phyloP scores from a whole-genome alignment of 306 rosid genomes.

The Citrullus amarus region DNA sequence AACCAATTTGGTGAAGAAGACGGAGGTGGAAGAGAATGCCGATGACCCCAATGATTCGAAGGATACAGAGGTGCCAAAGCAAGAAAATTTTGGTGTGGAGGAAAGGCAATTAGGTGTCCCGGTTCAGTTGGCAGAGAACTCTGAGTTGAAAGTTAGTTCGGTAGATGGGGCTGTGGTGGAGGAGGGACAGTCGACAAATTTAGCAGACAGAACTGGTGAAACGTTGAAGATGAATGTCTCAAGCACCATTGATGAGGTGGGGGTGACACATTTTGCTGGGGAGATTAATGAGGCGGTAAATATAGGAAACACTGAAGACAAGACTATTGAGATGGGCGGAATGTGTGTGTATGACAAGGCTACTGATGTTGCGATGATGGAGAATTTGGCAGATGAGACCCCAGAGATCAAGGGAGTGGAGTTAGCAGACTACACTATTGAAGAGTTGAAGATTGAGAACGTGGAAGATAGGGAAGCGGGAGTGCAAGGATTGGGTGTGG shows the following conservation, averaged over 20 bases:
- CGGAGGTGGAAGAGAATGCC: background rate
- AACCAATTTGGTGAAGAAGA: background rate
- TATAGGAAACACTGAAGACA: constrained; percentile 20
- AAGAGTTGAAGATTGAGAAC: background rate
- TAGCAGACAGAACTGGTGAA: constrained; percentile 3
- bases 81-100: background rate
- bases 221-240: constrained; percentile 13
- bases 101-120: background rate
- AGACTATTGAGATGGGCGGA: background rate
- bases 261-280: background rate
- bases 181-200: background rate
- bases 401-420: constrained; percentile 3
- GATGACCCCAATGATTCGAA: background rate
- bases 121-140: background rate
- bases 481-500: background rate
- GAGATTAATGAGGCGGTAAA: constrained; percentile 10
- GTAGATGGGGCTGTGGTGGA: background rate
- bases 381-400: background rate
- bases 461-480: constrained; percentile 1
- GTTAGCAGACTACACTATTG: background rate
- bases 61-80: background rate
- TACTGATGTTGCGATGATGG: constrained; percentile 3
- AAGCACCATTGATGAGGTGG: constrained; percentile 18
- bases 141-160: background rate
- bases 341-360: constrained; percentile 1